These are phyloP conservation scores for Russula lepida DNA, from an alignment of 768 basidiomycete species.

Conservation along the genomic window DNA sequence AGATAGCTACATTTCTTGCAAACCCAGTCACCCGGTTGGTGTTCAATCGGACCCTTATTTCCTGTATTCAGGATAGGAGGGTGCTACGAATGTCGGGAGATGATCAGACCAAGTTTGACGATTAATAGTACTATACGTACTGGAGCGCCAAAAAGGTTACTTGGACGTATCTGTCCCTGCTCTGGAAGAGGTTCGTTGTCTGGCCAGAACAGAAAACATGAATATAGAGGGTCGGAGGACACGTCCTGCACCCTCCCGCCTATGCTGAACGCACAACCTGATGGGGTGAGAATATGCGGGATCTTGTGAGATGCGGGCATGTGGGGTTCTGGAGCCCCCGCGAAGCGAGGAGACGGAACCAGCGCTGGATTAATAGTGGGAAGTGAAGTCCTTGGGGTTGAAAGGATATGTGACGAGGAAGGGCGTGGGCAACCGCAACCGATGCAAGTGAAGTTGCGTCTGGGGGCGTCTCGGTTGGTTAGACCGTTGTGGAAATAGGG, in stretches of 20 bases:
- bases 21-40: constrained; percentile 52
- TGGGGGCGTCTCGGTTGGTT: constrained; percentile 42
- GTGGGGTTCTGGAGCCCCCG: constrained; percentile 4
- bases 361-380: constrained; percentile 22
- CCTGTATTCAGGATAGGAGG: constrained; percentile 87
- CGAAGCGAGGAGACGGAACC: constrained; percentile 14
- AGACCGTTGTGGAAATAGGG: constrained; percentile 22
- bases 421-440: constrained; percentile 60
- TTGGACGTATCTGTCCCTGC: constrained; percentile 64
- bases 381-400: constrained; percentile 24
- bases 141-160: constrained; percentile 42
- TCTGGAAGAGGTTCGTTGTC: constrained; percentile 82
- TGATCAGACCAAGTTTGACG: constrained; percentile 13
- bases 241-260: constrained; percentile 78
- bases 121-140: constrained; percentile 31
- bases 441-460: constrained; percentile 70
- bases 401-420: constrained; percentile 24
- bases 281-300: constrained; percentile 63
- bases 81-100: constrained; percentile 37
- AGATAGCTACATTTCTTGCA: constrained; percentile 80
- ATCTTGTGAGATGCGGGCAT: constrained; percentile 15
- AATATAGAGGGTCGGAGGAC: constrained; percentile 58
- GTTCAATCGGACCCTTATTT: constrained; percentile 80
- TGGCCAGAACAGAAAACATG: constrained; percentile 87
- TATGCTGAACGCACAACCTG: constrained; percentile 65